Evolutionary conservation across 2,329 filamentous ascomycete species (phyloP), one percentile per base, ranked within the genome.

Genomic region (Botrytis deweyae): DNA sequence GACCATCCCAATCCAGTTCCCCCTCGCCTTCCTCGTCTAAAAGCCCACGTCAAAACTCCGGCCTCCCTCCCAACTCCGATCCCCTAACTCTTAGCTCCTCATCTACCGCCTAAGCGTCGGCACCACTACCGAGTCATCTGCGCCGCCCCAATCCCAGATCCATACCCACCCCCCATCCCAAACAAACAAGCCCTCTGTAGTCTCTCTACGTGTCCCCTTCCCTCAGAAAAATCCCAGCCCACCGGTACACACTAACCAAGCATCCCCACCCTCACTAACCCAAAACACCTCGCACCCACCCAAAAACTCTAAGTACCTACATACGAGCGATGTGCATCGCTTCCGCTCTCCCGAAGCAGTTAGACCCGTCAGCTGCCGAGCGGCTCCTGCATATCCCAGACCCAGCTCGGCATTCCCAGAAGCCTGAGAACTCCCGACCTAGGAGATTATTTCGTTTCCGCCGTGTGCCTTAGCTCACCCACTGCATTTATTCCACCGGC

Each of bases 71-170:
- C 55, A 18, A 38, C n/a, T 67, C n/a, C 42, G 44, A 36, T 67
- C 33, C 49, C 20, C 25, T 46, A 22, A 46, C 8, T 22, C 36
- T 58, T 20, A 67, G 33, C 12, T 12, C 16, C 12, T 22, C 64
- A 49, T 52, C 46, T 29, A 58, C 36, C 49, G 25, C 40, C 49
- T 40, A 40, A 68, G 49, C 46, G 65, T 42, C 25, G 20, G 12
- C 36, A 68, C 49, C 49, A 68, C 46, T 68, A 38, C 65, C 65
- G 65, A 68, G 65, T 36, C 46, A 55, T 40, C 65, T 55, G 33
- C 40, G 3, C n/a, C 18, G 25, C 52, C 52, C 52, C n/a, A 29
- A 55, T 29, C 52, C 52, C n/a, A 55, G n/a, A 55, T 55, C 52
- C 52, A n/a, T 29, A 55, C 52, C 22, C 49, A n/a, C 5, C n/a